Base-by-base conservation (phyloP, 2,329 filamentous ascomycete species). In the Colletotrichum neosansevieriae region DNA sequence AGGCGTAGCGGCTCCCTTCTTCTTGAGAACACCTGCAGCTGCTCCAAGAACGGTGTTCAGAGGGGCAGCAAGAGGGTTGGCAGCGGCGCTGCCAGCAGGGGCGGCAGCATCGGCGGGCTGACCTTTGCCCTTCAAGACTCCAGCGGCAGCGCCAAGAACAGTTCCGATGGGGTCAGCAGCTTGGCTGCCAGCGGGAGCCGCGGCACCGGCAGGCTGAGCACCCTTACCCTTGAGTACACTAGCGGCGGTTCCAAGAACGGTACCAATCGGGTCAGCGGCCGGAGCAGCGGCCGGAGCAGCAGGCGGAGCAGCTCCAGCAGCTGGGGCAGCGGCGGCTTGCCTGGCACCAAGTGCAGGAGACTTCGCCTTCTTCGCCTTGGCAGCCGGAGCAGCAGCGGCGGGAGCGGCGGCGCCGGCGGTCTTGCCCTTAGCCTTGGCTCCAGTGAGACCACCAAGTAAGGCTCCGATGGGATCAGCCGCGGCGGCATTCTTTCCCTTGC, bases 71-170 rank as follows among this genome's bases (percentile, higher is more conserved):
- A 66, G 40, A 3, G 63, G 63, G 17, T 62, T 36, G 21, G 58
- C 57, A 9, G 57, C 63, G 10, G 51, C 34, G 17, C 53, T 32
- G 21, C 63, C 63, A 38, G 56, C 57, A 11, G 57, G 57, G 10
- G 47, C 63, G 3, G 59, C 64, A 1, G 64, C 64, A 4, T 45
- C 36, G 11, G 63, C 63, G 9, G 42, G 44, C 11, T 58, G 60
- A 4, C 60, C 60, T 19, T 68, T 68, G n/a, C 65, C 65, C 32
- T 58, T 68, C n/a, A 68, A 38, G 3, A 67, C 59, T n/a, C 65
- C 65, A 4, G 59, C 65, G 7, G 65, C 65, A 2, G 59, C 64
- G 29, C 64, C 64, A n/a, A 67, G 38, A 6, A 67, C 64, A 9
- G 60, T 24, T 6, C 38, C 47, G 6, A 67, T 34, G 0, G 64